Conservation (phyloP, 2,329 filamentous ascomycete species). For the Emmonsiellopsis sp. region DNA sequence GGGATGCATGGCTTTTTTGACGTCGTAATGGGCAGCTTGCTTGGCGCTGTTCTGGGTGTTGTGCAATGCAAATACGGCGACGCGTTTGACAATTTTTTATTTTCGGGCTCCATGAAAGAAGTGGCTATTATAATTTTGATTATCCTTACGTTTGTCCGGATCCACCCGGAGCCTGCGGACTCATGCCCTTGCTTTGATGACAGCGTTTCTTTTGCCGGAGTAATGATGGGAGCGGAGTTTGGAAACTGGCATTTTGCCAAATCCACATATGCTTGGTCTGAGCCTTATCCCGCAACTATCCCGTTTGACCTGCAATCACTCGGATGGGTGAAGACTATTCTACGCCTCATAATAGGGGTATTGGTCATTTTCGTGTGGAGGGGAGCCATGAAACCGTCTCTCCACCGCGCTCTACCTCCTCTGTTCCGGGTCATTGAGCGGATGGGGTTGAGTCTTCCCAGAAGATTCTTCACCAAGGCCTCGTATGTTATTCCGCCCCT, state of each 20-base stretch:
- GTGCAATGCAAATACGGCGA: constrained; percentile 48
- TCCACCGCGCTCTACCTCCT: constrained; percentile 71
- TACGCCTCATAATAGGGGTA: constrained; percentile 70
- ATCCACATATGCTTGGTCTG: constrained; percentile 44
- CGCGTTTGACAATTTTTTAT: constrained; percentile 61
- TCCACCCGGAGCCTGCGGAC: constrained; percentile 92
- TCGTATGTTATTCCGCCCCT: constrained; percentile 42
- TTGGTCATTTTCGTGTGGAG: constrained; percentile 82
- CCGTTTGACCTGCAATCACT: constrained; percentile 59
- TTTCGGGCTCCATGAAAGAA: constrained; percentile 54
- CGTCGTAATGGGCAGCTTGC: constrained; percentile 67
- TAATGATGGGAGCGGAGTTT: constrained; percentile 73
- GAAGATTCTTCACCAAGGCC: constrained; percentile 83
- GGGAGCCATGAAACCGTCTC: constrained; percentile 73
- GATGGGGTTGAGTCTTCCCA: constrained; percentile 67
- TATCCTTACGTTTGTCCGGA: constrained; percentile 68
- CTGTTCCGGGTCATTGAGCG: constrained; percentile 80
- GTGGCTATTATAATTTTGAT: constrained; percentile 55
- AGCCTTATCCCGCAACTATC: constrained; percentile 50
- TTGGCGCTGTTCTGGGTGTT: constrained; percentile 59
- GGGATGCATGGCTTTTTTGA: constrained; percentile 98
- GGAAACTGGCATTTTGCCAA: constrained; percentile 75
- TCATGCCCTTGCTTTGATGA: constrained; percentile 97
- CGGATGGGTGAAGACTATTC: constrained; percentile 54
- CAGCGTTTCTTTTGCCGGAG: constrained; percentile 84